Evolutionary conservation across 2,329 filamentous ascomycete genomes (phyloP).

Genomic region (Exophiala sp.): DNA sequence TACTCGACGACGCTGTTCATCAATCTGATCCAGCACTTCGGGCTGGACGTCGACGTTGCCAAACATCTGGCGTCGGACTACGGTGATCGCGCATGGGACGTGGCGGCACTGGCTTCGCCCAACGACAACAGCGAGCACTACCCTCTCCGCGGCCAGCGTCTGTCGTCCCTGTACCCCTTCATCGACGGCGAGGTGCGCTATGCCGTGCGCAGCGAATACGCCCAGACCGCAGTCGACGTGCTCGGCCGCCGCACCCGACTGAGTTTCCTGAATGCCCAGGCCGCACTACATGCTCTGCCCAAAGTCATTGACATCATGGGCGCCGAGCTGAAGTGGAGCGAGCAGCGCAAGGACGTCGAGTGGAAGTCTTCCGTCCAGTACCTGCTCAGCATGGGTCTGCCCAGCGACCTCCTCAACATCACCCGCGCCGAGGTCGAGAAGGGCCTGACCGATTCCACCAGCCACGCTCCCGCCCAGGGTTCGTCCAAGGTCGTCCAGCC

Average conservation of each 20-base stretch:
- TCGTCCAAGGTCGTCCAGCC: slow-evolving; percentile 6
- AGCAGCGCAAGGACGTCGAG: slow-evolving; percentile 64
- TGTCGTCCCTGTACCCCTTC: slow-evolving; percentile 80
- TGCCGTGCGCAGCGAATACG: slow-evolving; percentile 81
- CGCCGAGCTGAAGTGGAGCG: slow-evolving; percentile 73
- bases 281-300: slow-evolving; percentile 77
- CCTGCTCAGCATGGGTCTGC: slow-evolving; percentile 57
- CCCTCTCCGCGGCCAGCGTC: slow-evolving; percentile 73
- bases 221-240: slow-evolving; percentile 83
- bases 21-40: slow-evolving; percentile 88
- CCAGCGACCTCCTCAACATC: slow-evolving; percentile 50
- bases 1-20: slow-evolving; percentile 90
- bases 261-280: slow-evolving; percentile 87
- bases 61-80: slow-evolving; percentile 83
- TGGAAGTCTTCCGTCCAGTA: slow-evolving; percentile 65
- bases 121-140: slow-evolving; percentile 64
- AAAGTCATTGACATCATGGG: slow-evolving; percentile 83
- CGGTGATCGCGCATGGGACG: slow-evolving; percentile 86
- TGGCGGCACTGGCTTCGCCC: slow-evolving; percentile 71
- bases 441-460: slow-evolving; percentile 10
- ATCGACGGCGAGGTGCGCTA: slow-evolving; percentile 89
- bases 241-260: slow-evolving; percentile 76
- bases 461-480: slow-evolving; percentile 9
- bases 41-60: slow-evolving; percentile 83
- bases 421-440: slow-evolving; percentile 49